Percentiles rank a stretch among this genome's conserved stretches.
Evolutionary conservation across 768 basidiomycete genomes (phyloP).

Genomic region (Termitomyces sp.): DNA sequence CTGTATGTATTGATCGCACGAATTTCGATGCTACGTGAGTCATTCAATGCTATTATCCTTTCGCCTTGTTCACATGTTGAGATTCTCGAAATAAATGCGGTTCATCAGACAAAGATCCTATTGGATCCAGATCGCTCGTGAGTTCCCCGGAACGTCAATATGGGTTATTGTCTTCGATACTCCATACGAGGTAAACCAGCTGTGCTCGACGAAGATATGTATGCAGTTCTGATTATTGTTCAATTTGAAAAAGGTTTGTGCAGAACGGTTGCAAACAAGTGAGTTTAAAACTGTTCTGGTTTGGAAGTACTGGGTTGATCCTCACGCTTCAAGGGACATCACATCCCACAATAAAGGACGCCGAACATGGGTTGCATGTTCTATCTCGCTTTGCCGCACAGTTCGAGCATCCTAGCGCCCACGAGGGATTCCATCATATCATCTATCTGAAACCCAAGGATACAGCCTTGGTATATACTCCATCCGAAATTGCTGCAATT

Average conservation of each 20-base stretch:
- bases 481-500: constrained; percentile 44
- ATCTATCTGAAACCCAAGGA: constrained; percentile 37
- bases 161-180: constrained; percentile 79
- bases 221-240: constrained; percentile 1
- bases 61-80: not conserved
- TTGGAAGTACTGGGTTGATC: constrained; percentile 7
- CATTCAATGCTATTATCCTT: not conserved
- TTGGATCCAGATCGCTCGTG: constrained; percentile 70
- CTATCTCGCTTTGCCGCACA: constrained; percentile 60
- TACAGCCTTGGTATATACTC: constrained; percentile 40
- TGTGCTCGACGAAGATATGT: not conserved
- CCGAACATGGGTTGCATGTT: constrained; percentile 52
- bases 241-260: constrained; percentile 53
- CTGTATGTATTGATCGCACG: constrained; percentile 76
- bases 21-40: constrained; percentile 67
- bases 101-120: constrained; percentile 55
- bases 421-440: constrained; percentile 67
- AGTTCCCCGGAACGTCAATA: constrained; percentile 54
- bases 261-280: constrained; percentile 54
- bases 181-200: constrained; percentile 55
- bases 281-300: constrained; percentile 21
- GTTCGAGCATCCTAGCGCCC: constrained; percentile 45
- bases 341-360: constrained; percentile 72
- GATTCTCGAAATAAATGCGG: constrained; percentile 5
- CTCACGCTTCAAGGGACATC: constrained; percentile 41